phyloP scores from a whole-genome alignment of 1,284 basidiomycete species.

The Cystobasidiaceae sp. region DNA sequence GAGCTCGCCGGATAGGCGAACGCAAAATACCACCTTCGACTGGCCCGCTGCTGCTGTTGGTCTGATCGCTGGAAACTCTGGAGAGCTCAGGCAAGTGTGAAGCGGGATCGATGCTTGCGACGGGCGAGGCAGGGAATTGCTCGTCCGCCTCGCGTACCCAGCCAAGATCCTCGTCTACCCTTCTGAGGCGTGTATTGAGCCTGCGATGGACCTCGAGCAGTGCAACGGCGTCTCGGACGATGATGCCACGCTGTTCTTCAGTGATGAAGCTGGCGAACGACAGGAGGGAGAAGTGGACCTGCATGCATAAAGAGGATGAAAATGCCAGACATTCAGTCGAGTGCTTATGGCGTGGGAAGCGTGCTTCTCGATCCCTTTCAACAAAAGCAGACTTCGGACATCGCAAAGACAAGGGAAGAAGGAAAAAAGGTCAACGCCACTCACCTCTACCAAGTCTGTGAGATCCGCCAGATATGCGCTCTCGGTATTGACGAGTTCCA shows the following conservation, averaged over 20 bases:
- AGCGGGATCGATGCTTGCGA: too few relatives aligned
- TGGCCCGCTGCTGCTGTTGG: too few relatives aligned
- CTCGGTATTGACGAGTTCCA: slow-evolving; percentile 78
- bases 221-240: slow-evolving; percentile 67
- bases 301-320: background rate
- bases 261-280: slow-evolving; percentile 48
- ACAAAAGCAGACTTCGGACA: background rate
- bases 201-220: slow-evolving; percentile 67
- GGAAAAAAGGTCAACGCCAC: too few relatives aligned
- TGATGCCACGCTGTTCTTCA: slow-evolving; percentile 44
- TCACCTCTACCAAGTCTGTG: slow-evolving; percentile 65
- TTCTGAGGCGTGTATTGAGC: slow-evolving; percentile 54
- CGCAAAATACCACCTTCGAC: too few relatives aligned
- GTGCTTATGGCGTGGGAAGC: too few relatives aligned
- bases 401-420: too few relatives aligned
- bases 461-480: slow-evolving; percentile 71
- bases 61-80: too few relatives aligned
- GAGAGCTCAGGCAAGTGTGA: too few relatives aligned
- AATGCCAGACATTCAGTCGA: too few relatives aligned
- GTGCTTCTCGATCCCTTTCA: background rate
- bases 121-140: too few relatives aligned
- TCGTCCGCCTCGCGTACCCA: slow-evolving; percentile 40
- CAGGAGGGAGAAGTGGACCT: slow-evolving; percentile 51
- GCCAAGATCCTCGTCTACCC: slow-evolving; percentile 57
- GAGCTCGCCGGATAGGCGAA: too few relatives aligned